Conservation (phyloP, 2,329 filamentous ascomycete species). For the Ciborinia camelliae region DNA sequence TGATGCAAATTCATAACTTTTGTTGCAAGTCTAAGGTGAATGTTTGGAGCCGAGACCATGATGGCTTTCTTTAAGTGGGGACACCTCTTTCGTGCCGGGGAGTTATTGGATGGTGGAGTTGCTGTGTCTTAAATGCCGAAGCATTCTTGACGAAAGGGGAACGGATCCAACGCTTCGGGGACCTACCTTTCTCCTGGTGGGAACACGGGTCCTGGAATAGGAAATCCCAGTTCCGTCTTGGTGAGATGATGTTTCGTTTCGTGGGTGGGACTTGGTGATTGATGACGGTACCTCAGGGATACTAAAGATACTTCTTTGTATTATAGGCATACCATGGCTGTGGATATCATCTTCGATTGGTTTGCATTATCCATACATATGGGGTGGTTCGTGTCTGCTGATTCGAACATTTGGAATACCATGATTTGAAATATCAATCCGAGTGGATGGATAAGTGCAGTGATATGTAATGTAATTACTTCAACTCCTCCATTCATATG, state of each 20-base stretch:
- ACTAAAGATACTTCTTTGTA: neutral
- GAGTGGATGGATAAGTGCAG: neutral
- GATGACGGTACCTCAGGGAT: neutral
- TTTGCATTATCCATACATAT: too few species aligned
- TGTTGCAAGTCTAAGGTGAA: conserved; percentile 24
- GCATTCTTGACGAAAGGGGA: neutral
- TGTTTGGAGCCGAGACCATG: conserved; percentile 19
- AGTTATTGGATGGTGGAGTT: conserved; percentile 6
- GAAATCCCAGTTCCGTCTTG: neutral
- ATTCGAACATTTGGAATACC: neutral
- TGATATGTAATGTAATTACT: neutral
- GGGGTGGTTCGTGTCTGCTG: neutral
- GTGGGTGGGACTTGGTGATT: neutral
- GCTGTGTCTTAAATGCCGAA: neutral
- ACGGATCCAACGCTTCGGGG: neutral
- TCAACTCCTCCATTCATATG: neutral
- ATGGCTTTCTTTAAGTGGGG: conserved; percentile 8
- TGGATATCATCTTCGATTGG: neutral
- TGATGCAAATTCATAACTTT: conserved; percentile 3
- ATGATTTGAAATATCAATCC: neutral
- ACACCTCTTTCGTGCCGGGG: neutral
- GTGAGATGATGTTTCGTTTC: neutral
- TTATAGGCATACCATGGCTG: neutral
- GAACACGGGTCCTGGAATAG: neutral
- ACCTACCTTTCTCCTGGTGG: neutral